Base-by-base conservation (phyloP, 495 filamentous ascomycete species). In the Penicillium turbatum region DNA sequence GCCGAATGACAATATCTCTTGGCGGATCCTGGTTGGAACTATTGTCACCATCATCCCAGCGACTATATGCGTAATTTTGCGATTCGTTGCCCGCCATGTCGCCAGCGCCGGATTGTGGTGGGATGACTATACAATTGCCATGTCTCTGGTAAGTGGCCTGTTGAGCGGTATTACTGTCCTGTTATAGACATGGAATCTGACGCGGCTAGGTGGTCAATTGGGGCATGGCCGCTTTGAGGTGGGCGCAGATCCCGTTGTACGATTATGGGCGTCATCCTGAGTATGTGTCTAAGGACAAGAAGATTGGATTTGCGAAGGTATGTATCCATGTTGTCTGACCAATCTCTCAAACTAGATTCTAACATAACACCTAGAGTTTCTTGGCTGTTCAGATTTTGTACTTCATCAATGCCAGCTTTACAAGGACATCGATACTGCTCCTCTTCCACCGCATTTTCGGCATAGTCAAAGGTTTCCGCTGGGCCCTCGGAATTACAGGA, bases 391-490 rank as follows among this genome's bases (percentile, higher is more conserved):
- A 68, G 43, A 51, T 70, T 9, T 5, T 65, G 9, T 70, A 68
- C 48, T 63, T 64, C 41, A 45, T 46, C 15, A 66, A 67, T 41
- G 56, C 63, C 39, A 55, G 57, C 31, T 46, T 64, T 27, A 68
- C 63, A 12, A 72, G 70, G 31, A 27, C 56, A n/a, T 68, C 69
- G 21, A 69, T 74, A 42, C 64, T 74, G 15, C 61, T 74, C 27
- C 72, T 75, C 54, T 74, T 72, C 51, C 70, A 66, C 54, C 66
- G 70, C 6, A 72, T 74, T 47, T 73, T 75, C 57, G 67, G 67
- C 17, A 67, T 70, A 1, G 57, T 73, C 12, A 56, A 40, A 15
- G 30, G 39, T 31, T 75, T 78, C 51, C 69, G 73, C 32, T 57
- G 66, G 50, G 64, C 59, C 32, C 64, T 72, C 5, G 55, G 67